These are phyloP conservation scores for Aspergillus intermedius DNA, from an alignment of 2,329 filamentous ascomycete genomes.

Conservation along the genomic window DNA sequence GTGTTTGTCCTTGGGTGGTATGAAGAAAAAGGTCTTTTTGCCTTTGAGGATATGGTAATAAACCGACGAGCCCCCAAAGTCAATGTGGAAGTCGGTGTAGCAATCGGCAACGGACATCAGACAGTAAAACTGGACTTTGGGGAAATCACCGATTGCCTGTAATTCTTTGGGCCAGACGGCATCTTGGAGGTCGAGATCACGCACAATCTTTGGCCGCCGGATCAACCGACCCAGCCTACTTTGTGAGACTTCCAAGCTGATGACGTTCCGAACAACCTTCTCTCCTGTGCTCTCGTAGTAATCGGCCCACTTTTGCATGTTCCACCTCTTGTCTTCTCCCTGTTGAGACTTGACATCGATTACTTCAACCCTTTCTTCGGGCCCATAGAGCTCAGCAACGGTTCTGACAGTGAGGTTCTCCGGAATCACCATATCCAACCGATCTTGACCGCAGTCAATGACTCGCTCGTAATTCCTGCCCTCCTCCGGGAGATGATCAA, in stretches of 20 bases:
- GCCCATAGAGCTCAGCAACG: constrained; percentile 58
- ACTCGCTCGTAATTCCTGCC: constrained; percentile 34
- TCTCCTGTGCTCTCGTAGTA: constrained; percentile 57
- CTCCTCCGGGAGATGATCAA: constrained; percentile 26
- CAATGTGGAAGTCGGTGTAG: constrained; percentile 67
- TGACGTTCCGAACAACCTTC: constrained; percentile 62
- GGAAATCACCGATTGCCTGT: constrained; percentile 51
- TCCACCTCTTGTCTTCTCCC: constrained; percentile 59
- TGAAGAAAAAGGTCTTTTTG: constrained; percentile 66
- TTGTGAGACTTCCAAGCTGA: constrained; percentile 61
- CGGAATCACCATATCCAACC: constrained; percentile 63
- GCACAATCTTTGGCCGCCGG: constrained; percentile 57
- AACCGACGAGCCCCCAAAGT: constrained; percentile 64
- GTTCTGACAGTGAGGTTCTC: constrained; percentile 56
- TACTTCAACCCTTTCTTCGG: constrained; percentile 57
- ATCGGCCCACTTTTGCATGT: constrained; percentile 60
- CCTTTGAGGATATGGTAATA: constrained; percentile 65
- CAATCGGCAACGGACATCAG: constrained; percentile 66
- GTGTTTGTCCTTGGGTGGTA: constrained; percentile 61
- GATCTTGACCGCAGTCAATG: constrained; percentile 57
- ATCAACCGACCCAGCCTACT: constrained; percentile 57
- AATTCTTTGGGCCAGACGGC: constrained; percentile 46
- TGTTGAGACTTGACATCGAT: constrained; percentile 66
- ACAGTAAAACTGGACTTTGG: constrained; percentile 62
- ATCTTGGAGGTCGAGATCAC: constrained; percentile 53